Percentiles rank a stretch among this genome's conserved stretches.
phyloP scores from a whole-genome alignment of 352 stramenopile genomes.

The Pythium utonaiense region DNA sequence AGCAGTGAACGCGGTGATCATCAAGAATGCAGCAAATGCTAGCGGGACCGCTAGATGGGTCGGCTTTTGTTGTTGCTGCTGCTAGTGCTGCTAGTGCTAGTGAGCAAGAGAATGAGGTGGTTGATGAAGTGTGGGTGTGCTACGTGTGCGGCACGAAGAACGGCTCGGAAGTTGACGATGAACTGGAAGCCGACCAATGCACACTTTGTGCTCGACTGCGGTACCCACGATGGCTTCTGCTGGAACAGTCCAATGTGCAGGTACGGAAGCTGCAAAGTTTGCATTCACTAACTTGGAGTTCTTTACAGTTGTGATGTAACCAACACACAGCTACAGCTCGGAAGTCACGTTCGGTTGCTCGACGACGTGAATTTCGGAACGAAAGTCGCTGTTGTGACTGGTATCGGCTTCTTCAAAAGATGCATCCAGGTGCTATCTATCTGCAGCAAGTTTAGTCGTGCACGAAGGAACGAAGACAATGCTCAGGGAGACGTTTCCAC shows the following conservation, averaged over 20 bases:
- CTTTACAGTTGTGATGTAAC: no score
- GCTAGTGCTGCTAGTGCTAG: no score
- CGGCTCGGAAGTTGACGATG: not conserved
- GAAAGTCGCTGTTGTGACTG: constrained; percentile 8
- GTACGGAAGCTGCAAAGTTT: not conserved
- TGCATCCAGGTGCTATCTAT: constrained; percentile 4
- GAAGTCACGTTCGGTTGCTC: not conserved
- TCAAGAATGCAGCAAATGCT: constrained; percentile 10
- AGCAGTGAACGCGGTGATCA: not conserved
- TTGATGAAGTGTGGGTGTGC: constrained; percentile 9
- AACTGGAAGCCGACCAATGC: constrained; percentile 1
- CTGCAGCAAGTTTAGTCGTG: not conserved
- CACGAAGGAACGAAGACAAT: not conserved
- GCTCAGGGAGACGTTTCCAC: not conserved
- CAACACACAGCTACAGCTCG: constrained; percentile 1
- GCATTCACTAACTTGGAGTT: no score
- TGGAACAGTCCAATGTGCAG: constrained; percentile 3
- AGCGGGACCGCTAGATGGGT: not conserved
- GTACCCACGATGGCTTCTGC: constrained; percentile 11
- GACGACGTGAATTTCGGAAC: constrained; percentile 11
- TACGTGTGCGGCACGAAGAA: constrained; percentile 15
- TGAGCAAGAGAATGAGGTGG: not conserved
- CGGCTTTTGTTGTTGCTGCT: not conserved
- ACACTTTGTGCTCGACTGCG: constrained; percentile 9
- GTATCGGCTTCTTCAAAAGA: constrained; percentile 6